A percentile compares a stretch with the other conserved stretches of the same genome.
Conservation (phyloP, 352 stramenopile species). For the Phytophthora tubulina region DNA sequence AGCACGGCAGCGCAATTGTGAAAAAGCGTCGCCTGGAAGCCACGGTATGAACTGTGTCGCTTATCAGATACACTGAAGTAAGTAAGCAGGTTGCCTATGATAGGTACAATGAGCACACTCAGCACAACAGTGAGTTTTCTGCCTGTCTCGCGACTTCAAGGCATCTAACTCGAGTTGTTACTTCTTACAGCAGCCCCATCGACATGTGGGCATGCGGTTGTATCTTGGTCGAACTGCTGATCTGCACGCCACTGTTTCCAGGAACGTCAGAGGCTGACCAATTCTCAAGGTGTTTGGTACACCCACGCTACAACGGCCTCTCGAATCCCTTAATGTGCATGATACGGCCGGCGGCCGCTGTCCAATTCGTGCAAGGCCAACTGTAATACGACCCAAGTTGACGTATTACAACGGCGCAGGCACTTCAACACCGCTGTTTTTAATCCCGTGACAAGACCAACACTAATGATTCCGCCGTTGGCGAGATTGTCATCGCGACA, state of each 20-base stretch:
- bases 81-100: too few relatives aligned
- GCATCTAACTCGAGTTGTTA: too few relatives aligned
- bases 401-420: constrained; percentile 87
- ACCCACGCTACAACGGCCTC: constrained; percentile 88
- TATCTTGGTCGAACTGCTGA: constrained; percentile 83
- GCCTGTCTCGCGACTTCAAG: too few relatives aligned
- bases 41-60: too few relatives aligned
- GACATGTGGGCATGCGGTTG: constrained; percentile 88
- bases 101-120: too few relatives aligned
- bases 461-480: constrained; percentile 33
- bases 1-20: too few relatives aligned
- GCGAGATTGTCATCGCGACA: constrained; percentile 31
- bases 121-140: too few relatives aligned
- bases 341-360: constrained; percentile 38
- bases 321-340: constrained; percentile 90
- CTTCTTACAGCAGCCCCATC: constrained; percentile 77
- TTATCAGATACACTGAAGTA: too few relatives aligned
- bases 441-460: constrained; percentile 60
- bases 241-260: constrained; percentile 74
- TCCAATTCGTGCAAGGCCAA: constrained; percentile 90
- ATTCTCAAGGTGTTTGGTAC: constrained; percentile 93
- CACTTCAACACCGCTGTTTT: constrained; percentile 95
- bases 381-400: constrained; percentile 92
- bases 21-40: too few relatives aligned
- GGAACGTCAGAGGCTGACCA: constrained; percentile 95